phyloP scores from a whole-genome alignment of 805 yeast genomes.

The Myxozyma udenii region DNA sequence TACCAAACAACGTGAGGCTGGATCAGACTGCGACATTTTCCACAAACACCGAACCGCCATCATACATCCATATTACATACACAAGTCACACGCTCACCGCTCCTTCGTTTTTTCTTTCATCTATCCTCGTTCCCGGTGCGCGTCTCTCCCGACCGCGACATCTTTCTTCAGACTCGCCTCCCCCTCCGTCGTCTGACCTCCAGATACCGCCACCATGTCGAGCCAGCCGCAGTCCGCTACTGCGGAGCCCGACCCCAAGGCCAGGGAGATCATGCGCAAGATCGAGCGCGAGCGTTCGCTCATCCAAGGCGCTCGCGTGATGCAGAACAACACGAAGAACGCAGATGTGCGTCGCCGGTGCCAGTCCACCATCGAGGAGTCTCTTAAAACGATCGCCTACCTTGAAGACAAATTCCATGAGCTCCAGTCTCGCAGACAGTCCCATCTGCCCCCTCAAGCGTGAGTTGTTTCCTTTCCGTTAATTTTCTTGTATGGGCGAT shows the following conservation, averaged over 20 bases:
- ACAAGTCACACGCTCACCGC: no score
- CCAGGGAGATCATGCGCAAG: constrained; percentile 77
- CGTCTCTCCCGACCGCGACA: neutral
- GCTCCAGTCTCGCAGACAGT: constrained; percentile 44
- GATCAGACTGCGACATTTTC: no score
- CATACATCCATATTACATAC: no score
- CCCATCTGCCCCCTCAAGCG: neutral
- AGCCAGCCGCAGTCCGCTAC: constrained; percentile 4
- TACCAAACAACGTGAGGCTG: no score
- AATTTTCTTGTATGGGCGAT: no score
- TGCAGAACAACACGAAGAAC: constrained; percentile 76
- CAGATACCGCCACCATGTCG: neutral
- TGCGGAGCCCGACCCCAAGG: no score
- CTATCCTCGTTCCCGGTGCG: neutral
- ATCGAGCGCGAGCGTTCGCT: constrained; percentile 85
- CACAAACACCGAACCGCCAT: no score
- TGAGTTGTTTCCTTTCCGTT: neutral
- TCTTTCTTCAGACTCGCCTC: no score
- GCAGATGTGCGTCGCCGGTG: constrained; percentile 84
- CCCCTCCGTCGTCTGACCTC: neutral
- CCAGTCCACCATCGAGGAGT: constrained; percentile 84
- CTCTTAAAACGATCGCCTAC: constrained; percentile 86
- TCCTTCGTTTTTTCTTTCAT: neutral
- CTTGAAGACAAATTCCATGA: constrained; percentile 72
- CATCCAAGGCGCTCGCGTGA: constrained; percentile 78